Percentiles rank a stretch among this genome's conserved stretches.
phyloP scores from a whole-genome alignment of 495 filamentous ascomycete genomes.

The Xylaria nigripes region DNA sequence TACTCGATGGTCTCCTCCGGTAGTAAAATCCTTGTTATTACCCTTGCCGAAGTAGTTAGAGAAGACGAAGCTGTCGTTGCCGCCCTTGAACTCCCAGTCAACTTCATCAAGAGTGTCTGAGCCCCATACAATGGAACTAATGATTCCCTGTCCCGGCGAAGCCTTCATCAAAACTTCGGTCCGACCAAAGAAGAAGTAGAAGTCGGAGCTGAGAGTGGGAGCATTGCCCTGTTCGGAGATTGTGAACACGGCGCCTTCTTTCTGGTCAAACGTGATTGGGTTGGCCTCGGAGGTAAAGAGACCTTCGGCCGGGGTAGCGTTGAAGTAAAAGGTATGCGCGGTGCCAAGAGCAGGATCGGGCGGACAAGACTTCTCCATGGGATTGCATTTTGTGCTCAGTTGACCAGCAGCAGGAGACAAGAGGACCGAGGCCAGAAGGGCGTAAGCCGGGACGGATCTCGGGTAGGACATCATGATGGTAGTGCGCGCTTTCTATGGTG shows the following conservation, averaged over 20 bases:
- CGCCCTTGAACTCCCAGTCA: slow-evolving; percentile 81
- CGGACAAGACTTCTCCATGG: slow-evolving; percentile 53
- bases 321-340: slow-evolving; percentile 52
- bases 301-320: slow-evolving; percentile 48
- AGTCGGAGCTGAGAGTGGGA: slow-evolving; percentile 64
- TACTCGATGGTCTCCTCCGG: slow-evolving; percentile 26
- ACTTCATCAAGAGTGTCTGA: slow-evolving; percentile 86
- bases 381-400: slow-evolving; percentile 61
- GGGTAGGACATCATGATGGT: slow-evolving; percentile 28
- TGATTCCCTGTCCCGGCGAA: slow-evolving; percentile 63
- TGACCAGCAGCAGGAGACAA: slow-evolving; percentile 45
- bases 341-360: slow-evolving; percentile 55
- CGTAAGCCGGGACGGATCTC: slow-evolving; percentile 27
- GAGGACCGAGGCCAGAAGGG: slow-evolving; percentile 34
- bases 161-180: slow-evolving; percentile 66
- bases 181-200: slow-evolving; percentile 72
- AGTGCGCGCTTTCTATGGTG: neutral
- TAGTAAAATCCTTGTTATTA: slow-evolving; percentile 47
- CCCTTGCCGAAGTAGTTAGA: slow-evolving; percentile 90
- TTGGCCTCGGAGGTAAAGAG: slow-evolving; percentile 58
- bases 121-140: slow-evolving; percentile 75
- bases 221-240: slow-evolving; percentile 62
- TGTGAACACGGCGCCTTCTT: slow-evolving; percentile 60
- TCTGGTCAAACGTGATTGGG: slow-evolving; percentile 42
- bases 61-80: slow-evolving; percentile 51